A percentile compares a stretch with the other conserved stretches of the same genome.
Conservation (phyloP, 805 yeast species). For the Nakazawaea pomicola region DNA sequence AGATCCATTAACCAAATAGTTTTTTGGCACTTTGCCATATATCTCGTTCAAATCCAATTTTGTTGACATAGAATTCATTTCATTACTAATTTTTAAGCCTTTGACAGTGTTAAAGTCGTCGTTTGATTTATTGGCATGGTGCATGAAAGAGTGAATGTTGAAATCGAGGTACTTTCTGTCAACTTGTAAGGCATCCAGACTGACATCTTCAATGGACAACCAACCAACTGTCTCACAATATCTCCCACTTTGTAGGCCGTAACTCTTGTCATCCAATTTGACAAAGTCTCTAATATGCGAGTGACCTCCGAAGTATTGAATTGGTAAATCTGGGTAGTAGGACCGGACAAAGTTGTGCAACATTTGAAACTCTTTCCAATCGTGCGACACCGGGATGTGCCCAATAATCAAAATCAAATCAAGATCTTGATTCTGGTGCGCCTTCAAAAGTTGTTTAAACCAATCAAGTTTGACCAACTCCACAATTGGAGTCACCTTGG, state of each 20-base stretch:
- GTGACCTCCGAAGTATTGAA: slow-evolving; percentile 93
- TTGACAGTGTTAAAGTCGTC: slow-evolving; percentile 44
- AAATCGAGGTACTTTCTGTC: slow-evolving; percentile 79
- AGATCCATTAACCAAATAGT: slow-evolving; percentile 63
- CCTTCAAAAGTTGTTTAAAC: slow-evolving; percentile 47
- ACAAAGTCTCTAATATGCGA: slow-evolving; percentile 86
- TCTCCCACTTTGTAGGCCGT: slow-evolving; percentile 89
- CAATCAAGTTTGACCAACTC: slow-evolving; percentile 54
- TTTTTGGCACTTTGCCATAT: slow-evolving; percentile 63
- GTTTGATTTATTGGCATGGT: slow-evolving; percentile 42
- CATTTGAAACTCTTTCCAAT: slow-evolving; percentile 47
- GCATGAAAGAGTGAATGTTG: slow-evolving; percentile 62
- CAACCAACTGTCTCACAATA: slow-evolving; percentile 95
- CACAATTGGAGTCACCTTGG: slow-evolving; percentile 59
- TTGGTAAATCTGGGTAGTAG: slow-evolving; percentile 53
- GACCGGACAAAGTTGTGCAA: slow-evolving; percentile 49
- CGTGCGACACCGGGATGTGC: slow-evolving; percentile 65
- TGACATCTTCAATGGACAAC: slow-evolving; percentile 46
- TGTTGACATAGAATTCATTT: slow-evolving; percentile 38
- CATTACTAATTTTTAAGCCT: slow-evolving; percentile 46
- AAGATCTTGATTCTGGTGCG: slow-evolving; percentile 31
- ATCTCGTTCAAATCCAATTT: slow-evolving; percentile 48
- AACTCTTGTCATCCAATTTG: slow-evolving; percentile 56
- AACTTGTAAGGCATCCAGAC: slow-evolving; percentile 19
- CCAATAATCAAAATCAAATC: slow-evolving; percentile 73